Conservation (phyloP, 108 stramenopile genomes). For the Fragilariopsis cylindrus region DNA sequence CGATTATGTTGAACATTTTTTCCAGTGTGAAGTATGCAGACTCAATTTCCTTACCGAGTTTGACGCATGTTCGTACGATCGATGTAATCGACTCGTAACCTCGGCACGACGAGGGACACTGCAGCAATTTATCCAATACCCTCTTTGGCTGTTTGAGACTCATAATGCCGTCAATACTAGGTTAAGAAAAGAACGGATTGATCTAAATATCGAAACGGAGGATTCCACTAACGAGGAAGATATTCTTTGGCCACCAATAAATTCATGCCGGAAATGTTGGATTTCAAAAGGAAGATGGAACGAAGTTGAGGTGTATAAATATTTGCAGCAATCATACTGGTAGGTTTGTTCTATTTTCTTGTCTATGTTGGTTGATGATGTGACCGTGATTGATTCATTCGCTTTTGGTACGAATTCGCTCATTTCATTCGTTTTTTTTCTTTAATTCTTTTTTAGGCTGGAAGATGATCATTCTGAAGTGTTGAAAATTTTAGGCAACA, state of each 20-base stretch:
- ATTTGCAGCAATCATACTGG: slow-evolving; percentile 33
- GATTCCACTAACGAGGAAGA: slow-evolving; percentile 27
- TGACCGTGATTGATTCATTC: slow-evolving; percentile 8
- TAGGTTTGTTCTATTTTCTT: slow-evolving; percentile 15
- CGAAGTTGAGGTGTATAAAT: slow-evolving; percentile 32
- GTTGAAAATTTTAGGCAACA: neutral
- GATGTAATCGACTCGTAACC: slow-evolving; percentile 36
- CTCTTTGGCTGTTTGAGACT: slow-evolving; percentile 48
- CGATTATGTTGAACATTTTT: slow-evolving; percentile 46
- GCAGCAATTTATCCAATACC: slow-evolving; percentile 38
- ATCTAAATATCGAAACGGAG: slow-evolving; percentile 20
- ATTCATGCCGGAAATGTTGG: slow-evolving; percentile 50
- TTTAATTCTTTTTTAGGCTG: neutral
- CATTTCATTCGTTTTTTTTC: neutral
- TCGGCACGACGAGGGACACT: slow-evolving; percentile 12
- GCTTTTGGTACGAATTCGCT: neutral
- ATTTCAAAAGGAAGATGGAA: slow-evolving; percentile 51
- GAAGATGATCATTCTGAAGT: slow-evolving; percentile 11
- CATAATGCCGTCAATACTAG: slow-evolving; percentile 48
- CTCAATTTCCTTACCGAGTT: slow-evolving; percentile 29
- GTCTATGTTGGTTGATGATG: neutral
- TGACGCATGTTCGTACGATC: slow-evolving; percentile 34
- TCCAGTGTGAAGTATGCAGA: slow-evolving; percentile 44
- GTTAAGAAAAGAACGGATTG: slow-evolving; percentile 32
- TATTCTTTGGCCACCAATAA: slow-evolving; percentile 49